phyloP scores from a whole-genome alignment of 23 red algal species.

The Gracilaria gracilis region DNA sequence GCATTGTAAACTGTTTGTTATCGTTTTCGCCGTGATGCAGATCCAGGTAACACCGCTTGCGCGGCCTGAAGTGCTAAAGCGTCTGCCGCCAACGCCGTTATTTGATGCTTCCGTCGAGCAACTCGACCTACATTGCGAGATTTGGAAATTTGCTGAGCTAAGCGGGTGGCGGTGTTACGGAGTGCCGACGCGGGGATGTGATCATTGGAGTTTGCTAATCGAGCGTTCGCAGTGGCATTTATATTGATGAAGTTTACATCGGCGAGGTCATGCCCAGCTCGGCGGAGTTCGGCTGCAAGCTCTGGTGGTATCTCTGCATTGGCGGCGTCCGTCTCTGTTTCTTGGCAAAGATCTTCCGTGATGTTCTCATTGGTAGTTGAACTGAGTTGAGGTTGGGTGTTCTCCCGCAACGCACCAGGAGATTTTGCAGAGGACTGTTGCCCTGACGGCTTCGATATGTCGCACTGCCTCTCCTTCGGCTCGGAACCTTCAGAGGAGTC shows the following conservation, averaged over 20 bases:
- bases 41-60: constrained; percentile 16
- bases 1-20: constrained; percentile 7
- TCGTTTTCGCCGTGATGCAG: constrained; percentile 23
- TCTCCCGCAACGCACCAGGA: neutral
- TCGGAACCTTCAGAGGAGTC: constrained; percentile 28
- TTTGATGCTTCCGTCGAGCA: constrained; percentile 64
- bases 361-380: neutral
- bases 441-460: neutral
- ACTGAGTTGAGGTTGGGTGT: neutral
- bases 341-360: neutral
- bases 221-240: constrained; percentile 24
- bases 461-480: neutral
- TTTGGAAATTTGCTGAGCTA: constrained; percentile 49
- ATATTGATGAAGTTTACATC: constrained; percentile 44
- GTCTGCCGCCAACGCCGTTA: constrained; percentile 61
- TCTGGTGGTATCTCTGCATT: constrained; percentile 38
- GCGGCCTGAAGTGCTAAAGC: constrained; percentile 47
- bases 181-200: constrained; percentile 35
- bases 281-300: constrained; percentile 36
- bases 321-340: neutral
- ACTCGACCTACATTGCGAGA: constrained; percentile 33
- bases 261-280: constrained; percentile 40
- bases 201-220: constrained; percentile 24
- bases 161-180: constrained; percentile 25
- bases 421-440: neutral